Conservation (phyloP, 352 stramenopile species). For the Aphanomyces invadans region DNA sequence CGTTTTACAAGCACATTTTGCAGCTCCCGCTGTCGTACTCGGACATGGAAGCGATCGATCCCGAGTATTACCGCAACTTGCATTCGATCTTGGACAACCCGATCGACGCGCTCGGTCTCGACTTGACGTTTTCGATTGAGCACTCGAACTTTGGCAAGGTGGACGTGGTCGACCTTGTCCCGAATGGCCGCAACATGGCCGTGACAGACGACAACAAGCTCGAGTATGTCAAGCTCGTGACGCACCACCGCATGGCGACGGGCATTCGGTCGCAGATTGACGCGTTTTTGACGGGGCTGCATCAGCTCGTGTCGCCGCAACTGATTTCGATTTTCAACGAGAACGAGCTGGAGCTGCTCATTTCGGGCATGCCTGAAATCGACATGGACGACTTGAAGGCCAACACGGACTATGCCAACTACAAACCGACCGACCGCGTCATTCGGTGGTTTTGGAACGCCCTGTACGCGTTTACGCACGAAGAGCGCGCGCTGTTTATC, state of each 20-base stretch:
- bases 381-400: conserved; percentile 91
- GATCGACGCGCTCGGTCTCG: conserved; percentile 78
- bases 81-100: conserved; percentile 85
- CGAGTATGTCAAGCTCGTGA: conserved; percentile 92
- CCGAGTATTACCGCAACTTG: conserved; percentile 92
- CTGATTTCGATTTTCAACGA: conserved; percentile 92
- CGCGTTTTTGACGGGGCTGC: conserved; percentile 85
- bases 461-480: conserved; percentile 84
- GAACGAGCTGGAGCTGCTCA: conserved; percentile 89
- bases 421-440: conserved; percentile 80
- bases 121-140: conserved; percentile 90
- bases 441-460: conserved; percentile 94
- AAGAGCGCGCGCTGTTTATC: conserved; percentile 88
- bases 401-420: conserved; percentile 92
- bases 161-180: conserved; percentile 84
- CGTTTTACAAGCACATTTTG: conserved; percentile 98
- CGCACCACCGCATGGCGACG: conserved; percentile 98
- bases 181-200: conserved; percentile 70
- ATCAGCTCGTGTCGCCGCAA: conserved; percentile 84
- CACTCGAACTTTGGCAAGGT: conserved; percentile 86
- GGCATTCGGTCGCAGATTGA: conserved; percentile 94
- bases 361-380: conserved; percentile 90
- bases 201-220: conserved; percentile 93
- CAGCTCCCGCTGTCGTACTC: conserved; percentile 94
- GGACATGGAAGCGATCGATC: conserved; percentile 99